Conservation (phyloP, 208 protist species). For the Blastocrithidia nonstop region DNA sequence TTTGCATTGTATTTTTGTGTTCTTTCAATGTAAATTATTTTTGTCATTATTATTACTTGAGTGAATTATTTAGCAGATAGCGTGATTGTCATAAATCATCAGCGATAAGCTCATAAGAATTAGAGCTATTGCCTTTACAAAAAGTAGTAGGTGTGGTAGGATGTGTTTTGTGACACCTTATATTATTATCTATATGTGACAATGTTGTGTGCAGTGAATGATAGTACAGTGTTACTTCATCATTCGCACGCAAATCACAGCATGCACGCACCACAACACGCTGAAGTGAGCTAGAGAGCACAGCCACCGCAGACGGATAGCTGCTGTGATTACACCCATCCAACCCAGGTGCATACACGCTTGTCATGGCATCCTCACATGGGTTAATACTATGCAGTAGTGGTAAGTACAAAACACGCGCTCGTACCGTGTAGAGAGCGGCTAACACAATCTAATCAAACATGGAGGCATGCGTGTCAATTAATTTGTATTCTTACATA, state of each 20-base stretch:
- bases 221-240: slow-evolving; percentile 69
- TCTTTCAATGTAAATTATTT: no score
- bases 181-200: no score
- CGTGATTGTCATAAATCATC: no score
- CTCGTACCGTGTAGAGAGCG: slow-evolving; percentile 50
- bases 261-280: slow-evolving; percentile 47
- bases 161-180: no score
- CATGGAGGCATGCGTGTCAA: slow-evolving; percentile 23
- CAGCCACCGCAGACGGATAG: slow-evolving; percentile 18
- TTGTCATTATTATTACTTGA: no score
- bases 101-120: no score
- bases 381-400: slow-evolving; percentile 8
- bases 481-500: slow-evolving; percentile 29
- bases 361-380: slow-evolving; percentile 6
- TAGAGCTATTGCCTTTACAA: no score
- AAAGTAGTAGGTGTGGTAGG: no score
- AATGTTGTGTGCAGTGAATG: no score
- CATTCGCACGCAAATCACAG: slow-evolving; percentile 16
- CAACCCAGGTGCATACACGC: slow-evolving; percentile 45
- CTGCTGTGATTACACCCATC: slow-evolving; percentile 48
- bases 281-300: slow-evolving; percentile 15
- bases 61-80: no score
- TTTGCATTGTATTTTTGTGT: no score
- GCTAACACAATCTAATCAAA: slow-evolving; percentile 40
- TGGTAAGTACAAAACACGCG: slow-evolving; percentile 34